Percentiles rank a stretch among this genome's conserved stretches.
phyloP scores from a whole-genome alignment of 2,329 filamentous ascomycete species.

The Diaporthe aspalathi region DNA sequence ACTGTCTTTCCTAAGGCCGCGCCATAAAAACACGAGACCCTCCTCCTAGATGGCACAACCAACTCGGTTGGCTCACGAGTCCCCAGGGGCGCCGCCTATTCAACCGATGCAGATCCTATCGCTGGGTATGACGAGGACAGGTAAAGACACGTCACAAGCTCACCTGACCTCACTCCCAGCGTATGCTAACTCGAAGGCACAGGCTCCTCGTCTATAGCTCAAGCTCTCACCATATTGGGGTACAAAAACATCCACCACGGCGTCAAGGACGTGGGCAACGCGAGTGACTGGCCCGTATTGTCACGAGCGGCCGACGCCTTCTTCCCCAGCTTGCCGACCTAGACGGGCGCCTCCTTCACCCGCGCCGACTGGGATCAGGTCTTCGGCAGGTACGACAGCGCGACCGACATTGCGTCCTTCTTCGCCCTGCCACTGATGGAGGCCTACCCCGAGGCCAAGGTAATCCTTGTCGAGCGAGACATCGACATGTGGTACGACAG shows the following conservation, averaged over 20 bases:
- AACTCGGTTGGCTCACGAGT: background rate
- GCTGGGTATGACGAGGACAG: conserved; percentile 16
- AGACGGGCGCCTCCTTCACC: conserved; percentile 28
- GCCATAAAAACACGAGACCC: background rate
- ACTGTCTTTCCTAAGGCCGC: background rate
- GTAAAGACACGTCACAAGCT: background rate
- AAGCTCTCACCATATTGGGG: conserved; percentile 30
- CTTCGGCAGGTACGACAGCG: conserved; percentile 30
- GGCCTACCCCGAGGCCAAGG: conserved; percentile 57
- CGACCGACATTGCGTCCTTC: conserved; percentile 36
- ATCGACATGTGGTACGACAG: conserved; percentile 48
- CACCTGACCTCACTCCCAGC: background rate
- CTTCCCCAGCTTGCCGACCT: conserved; percentile 32
- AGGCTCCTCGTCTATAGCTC: conserved; percentile 9
- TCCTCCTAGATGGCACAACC: background rate
- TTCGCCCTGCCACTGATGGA: conserved; percentile 51
- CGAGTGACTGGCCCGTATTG: conserved; percentile 35
- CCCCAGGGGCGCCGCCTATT: background rate
- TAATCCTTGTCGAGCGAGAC: conserved; percentile 52
- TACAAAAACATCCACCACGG: conserved; percentile 33
- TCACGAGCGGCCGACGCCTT: conserved; percentile 35
- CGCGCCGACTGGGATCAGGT: conserved; percentile 37
- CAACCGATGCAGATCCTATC: conserved; percentile 20
- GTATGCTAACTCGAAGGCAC: background rate
- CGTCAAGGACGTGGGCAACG: conserved; percentile 32